phyloP scores from a whole-genome alignment of 805 yeast genomes.

The Yamadazyma insecticola region DNA sequence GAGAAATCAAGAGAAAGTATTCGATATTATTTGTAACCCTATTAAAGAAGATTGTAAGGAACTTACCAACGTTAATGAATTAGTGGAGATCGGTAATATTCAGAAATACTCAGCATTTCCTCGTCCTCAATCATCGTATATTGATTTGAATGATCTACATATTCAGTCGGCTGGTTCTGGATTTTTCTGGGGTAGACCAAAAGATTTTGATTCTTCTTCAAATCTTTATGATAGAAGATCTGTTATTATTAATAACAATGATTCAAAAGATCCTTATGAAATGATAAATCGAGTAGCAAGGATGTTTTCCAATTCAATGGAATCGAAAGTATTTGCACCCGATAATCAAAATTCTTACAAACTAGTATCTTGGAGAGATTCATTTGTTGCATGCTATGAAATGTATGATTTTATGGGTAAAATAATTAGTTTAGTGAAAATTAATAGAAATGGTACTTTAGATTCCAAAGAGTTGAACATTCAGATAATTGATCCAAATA shows the following conservation, averaged over 20 bases:
- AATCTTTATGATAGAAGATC: slow-evolving; percentile 9
- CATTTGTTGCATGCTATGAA: slow-evolving; percentile 33
- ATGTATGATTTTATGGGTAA: slow-evolving; percentile 30
- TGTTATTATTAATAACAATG: slow-evolving; percentile 5
- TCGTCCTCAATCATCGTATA: slow-evolving; percentile 17
- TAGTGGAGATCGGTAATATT: background rate
- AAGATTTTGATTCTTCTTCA: slow-evolving; percentile 1
- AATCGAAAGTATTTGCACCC: slow-evolving; percentile 25
- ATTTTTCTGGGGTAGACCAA: slow-evolving; percentile 20
- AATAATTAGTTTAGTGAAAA: slow-evolving; percentile 20
- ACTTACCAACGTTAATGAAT: slow-evolving; percentile 3
- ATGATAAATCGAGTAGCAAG: slow-evolving; percentile 13
- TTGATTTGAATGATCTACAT: slow-evolving; percentile 23
- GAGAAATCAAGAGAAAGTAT: slow-evolving; percentile 17
- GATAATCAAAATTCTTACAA: slow-evolving; percentile 3
- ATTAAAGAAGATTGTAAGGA: background rate
- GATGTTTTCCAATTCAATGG: slow-evolving; percentile 18
- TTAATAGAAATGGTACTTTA: slow-evolving; percentile 19
- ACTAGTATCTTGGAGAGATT: slow-evolving; percentile 22
- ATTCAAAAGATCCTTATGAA: slow-evolving; percentile 1
- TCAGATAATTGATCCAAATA: slow-evolving; percentile 26
- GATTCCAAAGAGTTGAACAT: slow-evolving; percentile 13
- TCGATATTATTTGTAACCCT: slow-evolving; percentile 25
- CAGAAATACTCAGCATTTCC: slow-evolving; percentile 16
- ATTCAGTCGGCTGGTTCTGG: slow-evolving; percentile 28